These are phyloP conservation scores for Coniochaeta hoffmannii DNA, from an alignment of 2,329 filamentous ascomycete genomes.

Conservation along the genomic window DNA sequence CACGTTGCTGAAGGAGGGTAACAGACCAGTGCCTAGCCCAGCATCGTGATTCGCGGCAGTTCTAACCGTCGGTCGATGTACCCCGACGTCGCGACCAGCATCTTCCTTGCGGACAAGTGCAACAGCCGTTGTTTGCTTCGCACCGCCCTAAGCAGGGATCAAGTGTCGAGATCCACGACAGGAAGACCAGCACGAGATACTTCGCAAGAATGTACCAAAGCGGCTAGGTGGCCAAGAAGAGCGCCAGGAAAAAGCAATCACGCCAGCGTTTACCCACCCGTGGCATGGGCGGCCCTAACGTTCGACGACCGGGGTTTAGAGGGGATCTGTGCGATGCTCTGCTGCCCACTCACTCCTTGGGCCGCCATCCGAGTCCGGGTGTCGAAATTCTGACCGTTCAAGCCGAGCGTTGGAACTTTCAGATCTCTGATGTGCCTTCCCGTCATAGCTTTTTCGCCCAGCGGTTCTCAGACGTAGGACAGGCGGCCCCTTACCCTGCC, in stretches of 20 bases:
- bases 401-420: constrained; percentile 4
- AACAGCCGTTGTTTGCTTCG: constrained; percentile 6
- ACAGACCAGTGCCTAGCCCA: background rate
- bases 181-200: background rate
- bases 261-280: background rate
- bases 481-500: background rate
- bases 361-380: background rate
- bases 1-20: background rate
- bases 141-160: constrained; percentile 11
- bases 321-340: constrained; percentile 9
- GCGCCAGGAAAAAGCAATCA: constrained; percentile 7
- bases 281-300: background rate
- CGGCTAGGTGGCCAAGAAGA: constrained; percentile 10
- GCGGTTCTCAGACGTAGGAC: constrained; percentile 1
- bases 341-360: constrained; percentile 1
- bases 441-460: constrained; percentile 1
- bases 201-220: background rate
- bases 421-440: background rate
- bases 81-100: background rate
- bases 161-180: background rate
- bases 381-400: constrained; percentile 11
- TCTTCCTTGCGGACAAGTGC: background rate
- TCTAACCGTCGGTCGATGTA: background rate
- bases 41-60: background rate
- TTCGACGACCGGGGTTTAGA: background rate